A percentile compares a stretch with the other conserved stretches of the same genome.
phyloP scores from a whole-genome alignment of 2,329 filamentous ascomycete species.

The Colletotrichum horii region DNA sequence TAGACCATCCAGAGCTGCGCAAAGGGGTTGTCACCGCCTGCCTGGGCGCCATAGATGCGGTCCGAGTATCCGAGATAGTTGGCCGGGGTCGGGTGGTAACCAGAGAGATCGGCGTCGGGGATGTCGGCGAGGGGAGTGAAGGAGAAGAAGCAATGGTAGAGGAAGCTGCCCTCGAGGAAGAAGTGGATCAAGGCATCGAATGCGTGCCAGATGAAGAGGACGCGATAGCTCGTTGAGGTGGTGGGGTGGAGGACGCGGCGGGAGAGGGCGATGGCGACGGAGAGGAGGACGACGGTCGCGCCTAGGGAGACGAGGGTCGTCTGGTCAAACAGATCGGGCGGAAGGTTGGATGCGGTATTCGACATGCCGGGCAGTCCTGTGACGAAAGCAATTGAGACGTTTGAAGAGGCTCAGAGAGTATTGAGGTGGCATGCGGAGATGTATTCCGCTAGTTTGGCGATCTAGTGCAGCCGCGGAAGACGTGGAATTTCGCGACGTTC shows the following conservation, averaged over 20 bases:
- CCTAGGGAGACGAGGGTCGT: conserved; percentile 65
- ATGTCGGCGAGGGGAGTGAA: conserved; percentile 43
- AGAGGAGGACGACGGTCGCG: conserved; percentile 58
- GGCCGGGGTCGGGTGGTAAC: conserved; percentile 51
- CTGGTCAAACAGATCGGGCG: conserved; percentile 63
- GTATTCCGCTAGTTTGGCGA: not conserved
- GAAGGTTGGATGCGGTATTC: conserved; percentile 35
- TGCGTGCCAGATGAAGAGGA: conserved; percentile 93
- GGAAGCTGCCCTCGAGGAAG: conserved; percentile 86
- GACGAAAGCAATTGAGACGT: not conserved
- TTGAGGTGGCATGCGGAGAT: not conserved
- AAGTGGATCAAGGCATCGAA: conserved; percentile 94
- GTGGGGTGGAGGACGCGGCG: conserved; percentile 50
- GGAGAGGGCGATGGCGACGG: conserved; percentile 55
- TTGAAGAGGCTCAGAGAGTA: not conserved
- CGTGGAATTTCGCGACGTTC: not conserved
- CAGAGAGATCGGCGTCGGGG: conserved; percentile 34
- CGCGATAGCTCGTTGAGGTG: conserved; percentile 64
- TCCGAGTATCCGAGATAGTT: conserved; percentile 57
- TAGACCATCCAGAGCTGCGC: conserved; percentile 74
- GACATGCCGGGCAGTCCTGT: conserved; percentile 22
- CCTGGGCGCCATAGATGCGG: conserved; percentile 62
- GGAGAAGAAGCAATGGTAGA: conserved; percentile 92
- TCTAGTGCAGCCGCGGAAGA: not conserved
- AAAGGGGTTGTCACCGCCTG: conserved; percentile 57